Evolutionary conservation across 2,329 filamentous ascomycete species (phyloP), one percentile per base, ranked within the genome.

Genomic region (Venturia aucupariae): DNA sequence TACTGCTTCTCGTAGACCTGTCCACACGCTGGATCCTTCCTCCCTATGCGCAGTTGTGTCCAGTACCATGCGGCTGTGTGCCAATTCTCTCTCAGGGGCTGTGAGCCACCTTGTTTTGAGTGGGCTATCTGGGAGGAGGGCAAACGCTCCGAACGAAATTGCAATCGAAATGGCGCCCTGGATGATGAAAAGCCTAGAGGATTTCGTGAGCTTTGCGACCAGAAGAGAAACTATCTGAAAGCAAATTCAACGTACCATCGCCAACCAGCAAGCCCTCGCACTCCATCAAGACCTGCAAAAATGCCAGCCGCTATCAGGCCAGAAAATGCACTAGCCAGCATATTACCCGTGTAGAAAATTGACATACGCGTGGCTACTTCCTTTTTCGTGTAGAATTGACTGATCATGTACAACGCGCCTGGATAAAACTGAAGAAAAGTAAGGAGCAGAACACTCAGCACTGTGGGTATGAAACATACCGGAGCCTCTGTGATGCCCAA

Each of bases 401-500:
- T 72, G 22, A 75, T 70, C 65, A 76, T 65, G 63, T 72, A 75
- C 3, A 75, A 39, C 1, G 69, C 73, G 24, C 75, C 75, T 1
- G 72, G 70, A 32, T 71, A 73, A 59, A 55, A 55, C 48, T 48
- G 7, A 7, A 10, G 44, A 48, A n/a, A 48, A 22, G 72, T 72
- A 0, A 69, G 69, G 2, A 82, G 81, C 22, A 8, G n/a, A 22
- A 6, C 10, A 11, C n/a, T 22, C n/a, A 13, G 44, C 44, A 22
- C 19, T 8, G 8, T 48, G 44, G 44, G n/a, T 48, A 48, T 44
- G 41, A 48, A 48, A 48, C 44, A 22, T 48, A 48, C 44, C n/a
- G 48, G 48, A 30, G 48, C 48, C 67, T 84, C 81, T 0, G 72
- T 72, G 19, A 80, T 75, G 5, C 79, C 78, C 1, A 81, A 72